Base-by-base conservation (phyloP, 345 rosid genomes). In the Erysimum cheiranthoides region DNA sequence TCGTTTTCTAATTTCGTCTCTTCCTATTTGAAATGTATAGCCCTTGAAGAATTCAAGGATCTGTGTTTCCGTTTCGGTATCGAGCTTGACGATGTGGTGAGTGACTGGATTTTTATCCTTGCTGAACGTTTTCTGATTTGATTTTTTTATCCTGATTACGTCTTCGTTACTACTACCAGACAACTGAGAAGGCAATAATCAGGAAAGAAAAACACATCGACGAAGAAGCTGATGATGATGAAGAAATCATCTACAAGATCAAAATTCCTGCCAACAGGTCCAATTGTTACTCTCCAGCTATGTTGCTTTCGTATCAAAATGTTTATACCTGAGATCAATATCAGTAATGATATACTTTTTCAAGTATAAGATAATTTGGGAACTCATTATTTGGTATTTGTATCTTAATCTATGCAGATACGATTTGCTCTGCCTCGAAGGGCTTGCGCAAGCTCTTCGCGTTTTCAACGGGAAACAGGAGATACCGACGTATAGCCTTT, bases 381-480 rank as follows among this genome's bases (percentile, higher is more conserved):
- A 34, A 6, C 25, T 51, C 8, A 12, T 51, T 18, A 12, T 51
- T 18, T 51, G 16, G 34, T 69, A 6, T 12, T 30, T 31, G 17
- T 28, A 13, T 63, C 4, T 52, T 36, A 28, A 73, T 30, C 50
- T 45, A 3, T 31, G 72, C 84, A 95, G 99, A 80, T 90, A 90
- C 10, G 99, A 95, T 85, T 84, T 95, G 77, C 97, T 95, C 42
- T 95, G 97, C 83, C 93, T 90, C 8, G 97, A 92, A 85, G 99
- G 99, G 54, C 83, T 95, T 80, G 97, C 98, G n/a, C 94, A 81
- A 86, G 88, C 99, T 73, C 98, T 95, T 38, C 89, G 94, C 5
- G 49, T 92, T 79, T 95, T 95, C 84, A 89, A 80, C 65, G 58
- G 82, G 74, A 81, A 86, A 78, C 87, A 92, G 57, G 79, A 81